Conservation (phyloP, 2,329 filamentous ascomycete species). For the Pseudopithomyces maydicus region DNA sequence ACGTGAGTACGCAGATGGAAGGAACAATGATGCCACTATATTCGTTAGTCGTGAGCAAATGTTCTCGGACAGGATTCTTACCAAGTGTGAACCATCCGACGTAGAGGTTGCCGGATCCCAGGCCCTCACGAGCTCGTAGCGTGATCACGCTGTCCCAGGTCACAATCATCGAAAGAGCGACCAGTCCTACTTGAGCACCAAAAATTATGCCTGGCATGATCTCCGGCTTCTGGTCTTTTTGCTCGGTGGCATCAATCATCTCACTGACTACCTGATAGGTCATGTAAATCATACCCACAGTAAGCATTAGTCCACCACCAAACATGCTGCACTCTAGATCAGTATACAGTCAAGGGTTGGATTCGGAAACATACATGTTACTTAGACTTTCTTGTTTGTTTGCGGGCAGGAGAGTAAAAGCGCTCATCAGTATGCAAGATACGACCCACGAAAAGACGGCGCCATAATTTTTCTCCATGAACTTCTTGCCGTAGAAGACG, state of each 20-base stretch:
- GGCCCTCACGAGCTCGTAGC: constrained; percentile 80
- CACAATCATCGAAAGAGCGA: constrained; percentile 80
- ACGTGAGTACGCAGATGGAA: constrained; percentile 81
- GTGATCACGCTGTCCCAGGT: constrained; percentile 86
- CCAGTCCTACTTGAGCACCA: constrained; percentile 77
- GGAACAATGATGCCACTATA: constrained; percentile 73
- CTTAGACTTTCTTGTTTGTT: constrained; percentile 80
- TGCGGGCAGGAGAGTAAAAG: constrained; percentile 86
- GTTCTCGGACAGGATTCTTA: constrained; percentile 47
- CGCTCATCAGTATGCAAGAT: constrained; percentile 82
- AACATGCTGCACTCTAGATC: constrained; percentile 59
- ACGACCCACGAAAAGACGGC: constrained; percentile 74
- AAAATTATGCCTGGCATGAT: constrained; percentile 63
- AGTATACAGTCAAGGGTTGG: neutral
- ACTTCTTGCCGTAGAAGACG: constrained; percentile 70
- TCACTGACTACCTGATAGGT: constrained; percentile 69
- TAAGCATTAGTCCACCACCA: constrained; percentile 79
- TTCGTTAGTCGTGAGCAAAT: constrained; percentile 11
- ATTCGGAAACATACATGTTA: constrained; percentile 67
- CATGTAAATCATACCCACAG: constrained; percentile 77
- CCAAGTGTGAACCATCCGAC: constrained; percentile 82
- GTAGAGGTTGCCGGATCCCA: constrained; percentile 86
- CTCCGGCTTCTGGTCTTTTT: constrained; percentile 43
- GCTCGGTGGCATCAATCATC: constrained; percentile 40
- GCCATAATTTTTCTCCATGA: constrained; percentile 68